A percentile compares a stretch with the other conserved stretches of the same genome.
Evolutionary conservation across 2,329 filamentous ascomycete genomes (phyloP).

Genomic region (Apiospora kogelbergensis): DNA sequence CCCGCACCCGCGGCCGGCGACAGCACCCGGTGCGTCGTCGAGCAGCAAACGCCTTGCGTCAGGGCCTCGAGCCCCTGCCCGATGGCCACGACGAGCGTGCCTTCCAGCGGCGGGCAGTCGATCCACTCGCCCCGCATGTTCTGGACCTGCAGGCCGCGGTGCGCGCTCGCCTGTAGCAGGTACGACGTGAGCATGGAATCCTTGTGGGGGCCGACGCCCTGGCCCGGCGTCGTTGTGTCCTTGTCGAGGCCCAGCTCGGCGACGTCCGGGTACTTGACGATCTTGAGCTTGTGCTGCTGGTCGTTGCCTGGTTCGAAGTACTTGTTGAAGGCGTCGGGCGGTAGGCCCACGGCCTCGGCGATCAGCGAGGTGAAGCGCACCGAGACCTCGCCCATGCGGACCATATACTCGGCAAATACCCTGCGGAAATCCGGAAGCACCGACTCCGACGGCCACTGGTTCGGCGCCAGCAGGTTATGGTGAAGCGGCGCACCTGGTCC

Average conservation of each 20-base stretch:
- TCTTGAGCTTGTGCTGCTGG: conserved; percentile 84
- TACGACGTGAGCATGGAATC: conserved; percentile 83
- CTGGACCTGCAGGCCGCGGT: conserved; percentile 78
- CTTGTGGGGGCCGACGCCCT: conserved; percentile 77
- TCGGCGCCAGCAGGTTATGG: conserved; percentile 73
- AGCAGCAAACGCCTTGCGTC: conserved; percentile 78
- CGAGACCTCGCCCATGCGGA: conserved; percentile 70
- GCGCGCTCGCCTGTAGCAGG: conserved; percentile 75
- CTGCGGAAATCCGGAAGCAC: conserved; percentile 67
- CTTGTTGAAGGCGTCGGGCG: conserved; percentile 66
- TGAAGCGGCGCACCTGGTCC: conserved; percentile 64
- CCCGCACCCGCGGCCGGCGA: conserved; percentile 69
- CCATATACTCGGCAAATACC: conserved; percentile 74
- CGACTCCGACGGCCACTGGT: conserved; percentile 72
- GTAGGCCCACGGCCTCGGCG: conserved; percentile 78
- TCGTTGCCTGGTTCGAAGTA: conserved; percentile 66
- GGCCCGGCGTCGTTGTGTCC: too few species aligned
- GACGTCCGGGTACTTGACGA: conserved; percentile 81
- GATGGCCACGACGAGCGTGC: conserved; percentile 83
- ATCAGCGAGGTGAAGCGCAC: conserved; percentile 76
- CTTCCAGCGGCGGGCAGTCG: conserved; percentile 72
- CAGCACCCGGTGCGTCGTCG: conserved; percentile 82
- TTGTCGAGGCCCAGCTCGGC: conserved; percentile 50
- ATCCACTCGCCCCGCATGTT: conserved; percentile 79
- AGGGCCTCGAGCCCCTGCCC: conserved; percentile 85